Evolutionary conservation across 148 eudicot genomes (phyloP), one percentile per base, ranked within the genome.

Genomic region (Rhododendron vialii): DNA sequence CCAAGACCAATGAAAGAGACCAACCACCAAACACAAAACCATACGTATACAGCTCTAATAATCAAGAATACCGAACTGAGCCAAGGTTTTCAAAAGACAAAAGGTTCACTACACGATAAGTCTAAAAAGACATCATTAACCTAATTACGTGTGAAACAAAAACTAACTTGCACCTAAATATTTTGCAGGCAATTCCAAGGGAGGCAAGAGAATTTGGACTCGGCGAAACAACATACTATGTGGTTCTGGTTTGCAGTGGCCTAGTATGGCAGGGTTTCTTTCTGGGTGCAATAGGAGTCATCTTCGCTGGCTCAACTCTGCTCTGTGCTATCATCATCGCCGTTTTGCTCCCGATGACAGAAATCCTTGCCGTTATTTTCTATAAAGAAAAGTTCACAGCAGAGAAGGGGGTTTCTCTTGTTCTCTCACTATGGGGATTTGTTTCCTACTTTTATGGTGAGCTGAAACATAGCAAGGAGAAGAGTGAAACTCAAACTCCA

Each of bases 241-340:
- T 84, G 20, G 90, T 92, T 76, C 22, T 92, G 28, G 80, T 86
- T 13, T 71, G 71, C 30, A 85, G 87, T 80, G 90, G 90, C 20
- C 63, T 92, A 3, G 3, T 88, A 26, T 26, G 73, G 73, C 73
- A 65, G 73, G 33, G 15, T 65, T 65, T 65, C 73, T 65, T 65
- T 33, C 73, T 65, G 5, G 73, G 73, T 65, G 33, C 33, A 65
- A 65, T 65, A 10, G 73, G 73, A 26, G 33, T 65, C 33, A 65
- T 65, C 33, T 65, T 65, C 3, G 33, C 73, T n/a, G 33, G 73
- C 73, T 65, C 73, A 3, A 89, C 92, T 6, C 55, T 92, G 76
- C 82, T 92, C 12, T 92, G 92, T 1, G 94, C 89, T 8, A n/a
- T 92, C 33, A 87, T 92, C 82, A 89, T 91, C 5, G 89, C 94